Base-by-base conservation (phyloP, 768 basidiomycete genomes). In the Lanmaoa rubissima region DNA sequence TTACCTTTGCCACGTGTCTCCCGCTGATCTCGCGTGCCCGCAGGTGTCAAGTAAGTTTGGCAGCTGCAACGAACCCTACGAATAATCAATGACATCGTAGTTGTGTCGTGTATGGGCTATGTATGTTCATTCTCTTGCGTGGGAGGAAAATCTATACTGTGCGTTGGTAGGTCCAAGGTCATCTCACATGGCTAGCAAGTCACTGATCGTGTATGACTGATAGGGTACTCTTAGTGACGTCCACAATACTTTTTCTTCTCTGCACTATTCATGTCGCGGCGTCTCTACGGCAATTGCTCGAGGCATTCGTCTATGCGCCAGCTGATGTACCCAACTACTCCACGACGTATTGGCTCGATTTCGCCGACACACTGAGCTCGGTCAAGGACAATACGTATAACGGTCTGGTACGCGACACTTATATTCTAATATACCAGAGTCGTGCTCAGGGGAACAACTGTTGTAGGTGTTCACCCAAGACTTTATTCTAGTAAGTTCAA, bases 261-360 rank as follows among this genome's bases (percentile, higher is more conserved):
- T 49, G 28, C 24, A 41, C 57, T 2, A 19, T 16, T 10, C 32
- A 43, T 16, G 35, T 48, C 14, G 40, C 17, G 9, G 16, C 24
- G 17, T 58, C 55, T 32, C 17, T 51, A 14, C 58, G 19, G 43
- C 28, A 51, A 47, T 17, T 47, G 6, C 41, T 52, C 5, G 45
- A 57, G 3, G 40, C 40, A 1, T 51, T 58, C 40, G 35, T 57
- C 24, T 59, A 57, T 26, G 40, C 35, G 2, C 40, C 48, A n/a
- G n/a, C 9, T 12, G 9, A 42, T 41, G 39, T 47, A 28, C 48
- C 48, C 5, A 2, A 46, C 17, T 58, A 51, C 19, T 50, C 43
- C 21, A 38, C 39, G 14, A 32, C 4, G 32, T 59, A 51, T 51
- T 58, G 28, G 55, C 40, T 59, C 32, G 19, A 45, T 13, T 24